These are phyloP conservation scores for Rhodosporidiobolus sp. DNA, from an alignment of 768 basidiomycete species.

Conservation along the genomic window DNA sequence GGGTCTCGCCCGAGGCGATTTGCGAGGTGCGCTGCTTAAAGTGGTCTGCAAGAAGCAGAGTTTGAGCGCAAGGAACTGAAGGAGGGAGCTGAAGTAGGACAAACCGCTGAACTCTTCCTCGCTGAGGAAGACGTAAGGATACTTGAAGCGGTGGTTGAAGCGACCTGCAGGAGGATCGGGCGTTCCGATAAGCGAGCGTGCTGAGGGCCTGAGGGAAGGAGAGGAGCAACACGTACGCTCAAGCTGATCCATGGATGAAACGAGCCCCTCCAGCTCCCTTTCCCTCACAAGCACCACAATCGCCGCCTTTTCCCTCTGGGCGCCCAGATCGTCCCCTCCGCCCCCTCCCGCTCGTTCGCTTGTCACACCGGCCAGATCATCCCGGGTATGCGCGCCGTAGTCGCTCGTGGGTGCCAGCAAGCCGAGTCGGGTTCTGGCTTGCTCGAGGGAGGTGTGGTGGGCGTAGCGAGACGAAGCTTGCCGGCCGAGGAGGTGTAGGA, in stretches of 20 bases:
- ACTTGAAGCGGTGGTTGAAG: conserved; percentile 48
- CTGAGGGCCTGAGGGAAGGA: not conserved
- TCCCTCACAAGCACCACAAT: conserved; percentile 17
- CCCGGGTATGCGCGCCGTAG: too few relatives aligned
- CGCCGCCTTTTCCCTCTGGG: conserved; percentile 10
- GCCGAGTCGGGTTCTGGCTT: not conserved
- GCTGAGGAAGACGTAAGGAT: conserved; percentile 80
- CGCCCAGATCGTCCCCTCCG: not conserved
- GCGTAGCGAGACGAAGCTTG: conserved; percentile 1
- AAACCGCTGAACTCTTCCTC: conserved; percentile 62
- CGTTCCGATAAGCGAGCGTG: too few relatives aligned
- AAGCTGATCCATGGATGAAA: conserved; percentile 10
- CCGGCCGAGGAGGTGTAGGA: conserved; percentile 6
- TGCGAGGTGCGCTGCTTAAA: conserved; percentile 59
- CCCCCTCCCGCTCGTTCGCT: too few relatives aligned
- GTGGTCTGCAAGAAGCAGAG: conserved; percentile 45
- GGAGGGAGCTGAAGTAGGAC: not conserved
- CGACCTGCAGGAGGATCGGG: conserved; percentile 7
- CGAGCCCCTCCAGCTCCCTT: conserved; percentile 12
- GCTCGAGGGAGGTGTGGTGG: not conserved
- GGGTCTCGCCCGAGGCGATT: not conserved
- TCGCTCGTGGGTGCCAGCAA: too few relatives aligned
- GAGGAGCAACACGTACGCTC: conserved; percentile 6
- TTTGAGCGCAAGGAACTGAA: not conserved
- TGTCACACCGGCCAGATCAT: too few relatives aligned